Evolutionary conservation across 1,284 basidiomycete species (phyloP).

Genomic region (Binderoboletus segoi): DNA sequence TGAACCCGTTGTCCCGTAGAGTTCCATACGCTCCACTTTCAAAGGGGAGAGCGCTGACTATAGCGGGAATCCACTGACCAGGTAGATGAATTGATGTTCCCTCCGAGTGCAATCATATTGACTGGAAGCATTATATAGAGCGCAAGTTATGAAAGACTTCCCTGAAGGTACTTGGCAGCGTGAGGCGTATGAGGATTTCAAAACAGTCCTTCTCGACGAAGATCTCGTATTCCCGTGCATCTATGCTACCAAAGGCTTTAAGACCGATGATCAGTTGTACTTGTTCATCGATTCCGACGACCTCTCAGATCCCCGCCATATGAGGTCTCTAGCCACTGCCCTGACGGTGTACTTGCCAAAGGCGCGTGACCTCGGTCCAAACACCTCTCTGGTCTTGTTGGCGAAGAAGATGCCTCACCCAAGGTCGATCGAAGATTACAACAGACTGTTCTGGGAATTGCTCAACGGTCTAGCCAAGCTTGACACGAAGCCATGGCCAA

Average conservation of each 20-base stretch:
- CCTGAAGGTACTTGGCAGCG: slow-evolving; percentile 21
- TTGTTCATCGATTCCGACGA: slow-evolving; percentile 28
- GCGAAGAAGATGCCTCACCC: slow-evolving; percentile 14
- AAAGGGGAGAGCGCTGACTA: background rate
- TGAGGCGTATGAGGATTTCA: slow-evolving; percentile 24
- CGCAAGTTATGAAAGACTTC: slow-evolving; percentile 17
- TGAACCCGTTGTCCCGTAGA: slow-evolving; percentile 7
- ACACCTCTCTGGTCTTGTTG: slow-evolving; percentile 24
- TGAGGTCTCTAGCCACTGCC: slow-evolving; percentile 18
- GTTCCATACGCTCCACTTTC: background rate
- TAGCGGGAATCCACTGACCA: slow-evolving; percentile 19
- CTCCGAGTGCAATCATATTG: background rate
- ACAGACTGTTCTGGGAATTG: slow-evolving; percentile 21
- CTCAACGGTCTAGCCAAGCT: slow-evolving; percentile 25
- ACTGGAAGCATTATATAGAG: slow-evolving; percentile 10
- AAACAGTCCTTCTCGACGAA: slow-evolving; percentile 23
- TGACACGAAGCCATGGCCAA: slow-evolving; percentile 21
- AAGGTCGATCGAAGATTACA: slow-evolving; percentile 24
- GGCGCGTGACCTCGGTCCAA: slow-evolving; percentile 19
- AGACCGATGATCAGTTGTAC: slow-evolving; percentile 23
- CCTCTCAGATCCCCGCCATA: slow-evolving; percentile 23
- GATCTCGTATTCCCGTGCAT: slow-evolving; percentile 27
- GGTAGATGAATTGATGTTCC: slow-evolving; percentile 1
- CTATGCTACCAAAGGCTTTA: slow-evolving; percentile 28
- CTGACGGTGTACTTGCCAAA: slow-evolving; percentile 18